phyloP scores from a whole-genome alignment of 2,329 filamentous ascomycete species.

The Ceratocystis diversiconidia region DNA sequence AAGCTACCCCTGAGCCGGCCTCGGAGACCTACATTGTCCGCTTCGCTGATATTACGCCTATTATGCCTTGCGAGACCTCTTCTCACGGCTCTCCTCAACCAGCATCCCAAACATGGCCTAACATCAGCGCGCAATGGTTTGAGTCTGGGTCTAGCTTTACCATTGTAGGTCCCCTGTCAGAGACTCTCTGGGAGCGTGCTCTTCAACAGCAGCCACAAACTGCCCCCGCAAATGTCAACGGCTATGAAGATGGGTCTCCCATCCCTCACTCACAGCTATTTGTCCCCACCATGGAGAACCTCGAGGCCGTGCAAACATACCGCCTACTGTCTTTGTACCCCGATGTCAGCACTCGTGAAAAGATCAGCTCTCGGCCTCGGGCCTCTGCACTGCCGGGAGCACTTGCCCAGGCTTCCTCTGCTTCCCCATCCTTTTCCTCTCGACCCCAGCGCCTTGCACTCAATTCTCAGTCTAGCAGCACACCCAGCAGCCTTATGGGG shows the following conservation, averaged over 20 bases:
- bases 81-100: neutral
- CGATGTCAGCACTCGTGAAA: conserved; percentile 7
- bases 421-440: neutral
- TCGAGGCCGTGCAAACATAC: conserved; percentile 17
- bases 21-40: neutral
- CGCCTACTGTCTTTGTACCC: conserved; percentile 13
- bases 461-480: neutral
- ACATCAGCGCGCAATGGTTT: neutral
- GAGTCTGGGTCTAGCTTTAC: conserved; percentile 10
- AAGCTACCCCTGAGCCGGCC: neutral
- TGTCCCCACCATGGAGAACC: conserved; percentile 13
- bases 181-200: conserved; percentile 16
- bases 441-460: neutral
- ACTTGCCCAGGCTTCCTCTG: neutral
- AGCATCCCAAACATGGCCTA: neutral
- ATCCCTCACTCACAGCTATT: neutral
- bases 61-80: neutral
- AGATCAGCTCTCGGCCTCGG: neutral
- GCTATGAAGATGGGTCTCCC: too few relatives aligned
- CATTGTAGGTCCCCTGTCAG: conserved; percentile 5
- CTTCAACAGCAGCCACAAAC: conserved; percentile 6
- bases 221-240: neutral
- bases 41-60: conserved; percentile 7
- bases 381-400: neutral
- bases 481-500: conserved; percentile 1